These are phyloP conservation scores for Xylaria hypoxylon DNA, from an alignment of 2,329 filamentous ascomycete species.

Conservation along the genomic window DNA sequence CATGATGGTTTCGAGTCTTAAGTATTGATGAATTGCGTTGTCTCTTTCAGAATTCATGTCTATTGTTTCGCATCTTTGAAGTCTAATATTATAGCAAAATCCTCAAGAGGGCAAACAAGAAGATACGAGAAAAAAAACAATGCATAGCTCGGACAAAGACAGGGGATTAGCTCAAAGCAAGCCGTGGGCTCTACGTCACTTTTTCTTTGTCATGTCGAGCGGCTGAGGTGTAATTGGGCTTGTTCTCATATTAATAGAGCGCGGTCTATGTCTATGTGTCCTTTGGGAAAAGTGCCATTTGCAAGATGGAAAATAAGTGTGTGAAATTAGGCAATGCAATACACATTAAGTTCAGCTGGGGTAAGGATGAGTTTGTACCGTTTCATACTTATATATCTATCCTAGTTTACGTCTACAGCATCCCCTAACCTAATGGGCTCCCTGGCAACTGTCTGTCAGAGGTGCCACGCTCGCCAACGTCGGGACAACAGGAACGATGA, in stretches of 20 bases:
- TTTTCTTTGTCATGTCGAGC: constrained; percentile 21
- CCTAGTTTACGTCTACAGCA: neutral
- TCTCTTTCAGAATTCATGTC: neutral
- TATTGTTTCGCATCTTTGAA: constrained; percentile 14
- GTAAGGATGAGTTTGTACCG: neutral
- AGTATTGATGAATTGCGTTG: constrained; percentile 12
- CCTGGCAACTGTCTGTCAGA: too few species aligned
- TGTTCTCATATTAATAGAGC: neutral
- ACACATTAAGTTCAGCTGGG: neutral
- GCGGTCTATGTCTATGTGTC: neutral
- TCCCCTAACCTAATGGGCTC: neutral
- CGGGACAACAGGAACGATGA: constrained; percentile 55
- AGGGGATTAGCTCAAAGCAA: constrained; percentile 1
- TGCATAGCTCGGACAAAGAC: constrained; percentile 15
- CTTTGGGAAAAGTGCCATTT: neutral
- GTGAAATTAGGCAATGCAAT: neutral
- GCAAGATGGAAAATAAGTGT: neutral
- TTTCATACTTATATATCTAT: neutral
- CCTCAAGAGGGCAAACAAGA: neutral
- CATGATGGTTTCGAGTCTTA: neutral
- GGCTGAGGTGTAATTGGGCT: neutral
- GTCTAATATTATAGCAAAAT: neutral
- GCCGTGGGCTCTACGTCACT: constrained; percentile 21
- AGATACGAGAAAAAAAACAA: neutral
- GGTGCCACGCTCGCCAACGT: constrained; percentile 50